phyloP scores from a whole-genome alignment of 2,329 filamentous ascomycete genomes.

The Tolypocladium cylindrosporum region DNA sequence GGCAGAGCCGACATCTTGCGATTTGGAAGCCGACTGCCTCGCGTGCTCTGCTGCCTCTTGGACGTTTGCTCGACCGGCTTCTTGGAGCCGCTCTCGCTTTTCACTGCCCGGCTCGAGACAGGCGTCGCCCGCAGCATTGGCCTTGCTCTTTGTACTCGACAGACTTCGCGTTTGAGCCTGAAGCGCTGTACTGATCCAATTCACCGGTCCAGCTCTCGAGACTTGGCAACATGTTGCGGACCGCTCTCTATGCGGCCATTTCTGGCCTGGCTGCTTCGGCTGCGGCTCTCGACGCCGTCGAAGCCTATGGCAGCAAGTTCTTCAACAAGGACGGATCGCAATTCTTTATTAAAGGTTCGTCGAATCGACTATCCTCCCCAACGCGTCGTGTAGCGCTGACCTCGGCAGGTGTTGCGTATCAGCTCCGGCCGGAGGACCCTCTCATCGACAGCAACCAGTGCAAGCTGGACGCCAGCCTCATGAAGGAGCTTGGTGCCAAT shows the following conservation, averaged over 20 bases:
- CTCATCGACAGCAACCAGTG: slow-evolving; percentile 69
- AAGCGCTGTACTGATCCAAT: background rate
- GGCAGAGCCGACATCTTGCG: background rate
- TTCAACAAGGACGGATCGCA: slow-evolving; percentile 73
- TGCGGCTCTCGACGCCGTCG: slow-evolving; percentile 36
- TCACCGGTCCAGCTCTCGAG: background rate
- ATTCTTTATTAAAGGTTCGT: slow-evolving; percentile 70
- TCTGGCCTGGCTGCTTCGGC: slow-evolving; percentile 21
- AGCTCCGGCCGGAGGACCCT: slow-evolving; percentile 56
- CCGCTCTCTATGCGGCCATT: slow-evolving; percentile 20
- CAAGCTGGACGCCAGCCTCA: slow-evolving; percentile 61
- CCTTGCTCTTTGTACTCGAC: background rate
- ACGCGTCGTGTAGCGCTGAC: background rate
- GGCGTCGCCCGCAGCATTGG: background rate
- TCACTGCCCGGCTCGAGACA: background rate
- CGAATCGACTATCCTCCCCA: background rate
- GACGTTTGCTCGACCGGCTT: background rate
- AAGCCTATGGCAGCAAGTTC: slow-evolving; percentile 67
- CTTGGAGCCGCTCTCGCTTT: background rate
- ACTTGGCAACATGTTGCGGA: background rate
- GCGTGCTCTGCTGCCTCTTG: background rate
- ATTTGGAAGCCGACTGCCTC: background rate
- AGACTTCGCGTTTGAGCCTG: background rate
- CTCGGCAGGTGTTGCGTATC: slow-evolving; percentile 60
- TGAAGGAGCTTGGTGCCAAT: slow-evolving; percentile 74